Conservation (phyloP, 352 stramenopile species). For the Phytophthora colocasiae region DNA sequence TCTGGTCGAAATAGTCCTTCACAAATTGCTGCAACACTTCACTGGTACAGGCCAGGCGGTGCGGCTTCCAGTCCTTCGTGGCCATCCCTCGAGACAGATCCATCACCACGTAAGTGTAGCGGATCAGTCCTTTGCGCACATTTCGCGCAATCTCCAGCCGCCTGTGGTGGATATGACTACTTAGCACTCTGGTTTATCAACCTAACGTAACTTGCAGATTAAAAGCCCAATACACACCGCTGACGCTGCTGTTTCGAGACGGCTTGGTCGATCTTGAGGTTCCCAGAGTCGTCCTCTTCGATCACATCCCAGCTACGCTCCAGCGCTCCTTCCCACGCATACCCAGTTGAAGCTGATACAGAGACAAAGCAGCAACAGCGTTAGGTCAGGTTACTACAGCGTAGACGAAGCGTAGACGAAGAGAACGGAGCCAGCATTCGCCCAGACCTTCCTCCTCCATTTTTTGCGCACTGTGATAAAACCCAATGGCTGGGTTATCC, state of each 20-base stretch:
- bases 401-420: no score
- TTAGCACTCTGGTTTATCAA: constrained; percentile 9
- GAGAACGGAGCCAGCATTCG: neutral
- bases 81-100: constrained; percentile 89
- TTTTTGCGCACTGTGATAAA: neutral
- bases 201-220: neutral
- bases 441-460: constrained; percentile 46
- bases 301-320: constrained; percentile 90
- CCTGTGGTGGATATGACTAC: constrained; percentile 24
- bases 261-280: constrained; percentile 78
- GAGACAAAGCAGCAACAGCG: neutral
- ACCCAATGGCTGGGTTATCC: no score
- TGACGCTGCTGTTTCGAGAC: constrained; percentile 76
- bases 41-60: constrained; percentile 72
- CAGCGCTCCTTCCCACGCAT: constrained; percentile 85
- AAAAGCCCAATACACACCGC: constrained; percentile 46
- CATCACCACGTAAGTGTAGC: constrained; percentile 87
- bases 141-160: constrained; percentile 85
- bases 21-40: constrained; percentile 87
- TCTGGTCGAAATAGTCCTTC: constrained; percentile 95
- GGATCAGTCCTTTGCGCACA: constrained; percentile 86
- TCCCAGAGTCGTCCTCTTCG: constrained; percentile 83
- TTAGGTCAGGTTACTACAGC: constrained; percentile 5
- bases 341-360: constrained; percentile 54
- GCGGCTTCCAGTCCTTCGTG: constrained; percentile 89